A percentile compares a stretch with the other conserved stretches of the same genome.
Conservation (phyloP, 169 alveolate genomes). For the Cyclospora cayetanensis region DNA sequence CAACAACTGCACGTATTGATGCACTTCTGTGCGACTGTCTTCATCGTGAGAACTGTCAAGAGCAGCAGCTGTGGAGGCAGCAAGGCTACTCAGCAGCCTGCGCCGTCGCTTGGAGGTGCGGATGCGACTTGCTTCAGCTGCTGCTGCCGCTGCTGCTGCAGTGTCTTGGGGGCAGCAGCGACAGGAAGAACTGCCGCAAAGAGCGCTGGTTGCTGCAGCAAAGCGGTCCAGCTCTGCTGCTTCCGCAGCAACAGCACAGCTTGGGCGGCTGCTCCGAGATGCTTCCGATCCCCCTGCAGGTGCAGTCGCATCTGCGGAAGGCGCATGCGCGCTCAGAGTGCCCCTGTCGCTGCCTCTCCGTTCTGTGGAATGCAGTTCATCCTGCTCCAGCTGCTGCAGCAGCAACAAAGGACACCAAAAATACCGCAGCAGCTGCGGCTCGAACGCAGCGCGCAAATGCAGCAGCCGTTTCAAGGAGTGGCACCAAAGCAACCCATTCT, state of each 20-base stretch:
- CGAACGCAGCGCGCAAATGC: background rate
- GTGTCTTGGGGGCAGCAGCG: background rate
- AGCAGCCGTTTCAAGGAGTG: background rate
- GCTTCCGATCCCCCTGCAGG: background rate
- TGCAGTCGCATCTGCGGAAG: background rate
- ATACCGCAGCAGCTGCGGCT: slow-evolving; percentile 25
- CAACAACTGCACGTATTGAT: background rate
- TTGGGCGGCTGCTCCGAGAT: background rate
- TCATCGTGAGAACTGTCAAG: too few species aligned
- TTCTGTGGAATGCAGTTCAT: background rate
- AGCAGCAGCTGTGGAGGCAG: background rate
- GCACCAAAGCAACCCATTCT: background rate
- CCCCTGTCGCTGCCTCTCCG: background rate
- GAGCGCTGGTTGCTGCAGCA: slow-evolving; percentile 10
- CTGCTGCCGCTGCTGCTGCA: slow-evolving; percentile 20
- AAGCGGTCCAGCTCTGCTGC: background rate
- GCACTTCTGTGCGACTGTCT: background rate
- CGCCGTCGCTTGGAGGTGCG: background rate
- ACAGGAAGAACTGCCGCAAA: background rate
- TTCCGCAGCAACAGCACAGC: background rate
- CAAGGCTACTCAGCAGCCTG: background rate
- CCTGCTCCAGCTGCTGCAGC: slow-evolving; percentile 21
- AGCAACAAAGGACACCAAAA: background rate
- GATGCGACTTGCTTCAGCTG: background rate
- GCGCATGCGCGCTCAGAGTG: background rate